Evolutionary conservation across 2,329 filamentous ascomycete species (phyloP).

Genomic region (Fusarium sp.): DNA sequence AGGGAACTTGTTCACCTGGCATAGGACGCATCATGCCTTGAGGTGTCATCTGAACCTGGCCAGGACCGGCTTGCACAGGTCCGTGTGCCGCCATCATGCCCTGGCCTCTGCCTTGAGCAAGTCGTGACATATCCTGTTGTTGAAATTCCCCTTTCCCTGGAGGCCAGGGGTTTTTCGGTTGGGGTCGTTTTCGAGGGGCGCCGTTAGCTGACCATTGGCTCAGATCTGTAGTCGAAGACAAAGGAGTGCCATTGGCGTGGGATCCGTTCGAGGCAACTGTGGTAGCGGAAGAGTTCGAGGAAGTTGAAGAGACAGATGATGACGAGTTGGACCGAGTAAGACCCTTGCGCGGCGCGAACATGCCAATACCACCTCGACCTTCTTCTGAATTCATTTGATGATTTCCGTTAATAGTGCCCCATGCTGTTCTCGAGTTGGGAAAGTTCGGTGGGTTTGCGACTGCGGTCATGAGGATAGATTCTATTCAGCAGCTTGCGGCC

Average conservation of each 20-base stretch:
- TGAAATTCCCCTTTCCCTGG: conserved; percentile 60
- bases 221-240: conserved; percentile 60
- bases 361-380: conserved; percentile 70
- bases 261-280: conserved; percentile 72
- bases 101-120: conserved; percentile 57
- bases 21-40: conserved; percentile 72
- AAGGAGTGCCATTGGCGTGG: conserved; percentile 70
- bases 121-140: conserved; percentile 60
- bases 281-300: conserved; percentile 71
- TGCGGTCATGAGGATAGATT: conserved; percentile 70
- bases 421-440: conserved; percentile 72
- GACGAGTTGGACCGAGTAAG: conserved; percentile 90
- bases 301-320: conserved; percentile 88
- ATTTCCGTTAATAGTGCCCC: conserved; percentile 68
- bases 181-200: conserved; percentile 63
- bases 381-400: conserved; percentile 85
- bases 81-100: conserved; percentile 53
- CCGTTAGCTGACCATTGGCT: conserved; percentile 63
- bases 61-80: conserved; percentile 48
- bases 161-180: conserved; percentile 64
- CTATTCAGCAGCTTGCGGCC: conserved; percentile 35
- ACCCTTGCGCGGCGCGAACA: conserved; percentile 90
- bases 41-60: conserved; percentile 55
- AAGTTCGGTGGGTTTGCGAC: conserved; percentile 74
- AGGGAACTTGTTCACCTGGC: conserved; percentile 66